phyloP scores from a whole-genome alignment of 1,284 basidiomycete genomes.

The Neonothopanus nambi region DNA sequence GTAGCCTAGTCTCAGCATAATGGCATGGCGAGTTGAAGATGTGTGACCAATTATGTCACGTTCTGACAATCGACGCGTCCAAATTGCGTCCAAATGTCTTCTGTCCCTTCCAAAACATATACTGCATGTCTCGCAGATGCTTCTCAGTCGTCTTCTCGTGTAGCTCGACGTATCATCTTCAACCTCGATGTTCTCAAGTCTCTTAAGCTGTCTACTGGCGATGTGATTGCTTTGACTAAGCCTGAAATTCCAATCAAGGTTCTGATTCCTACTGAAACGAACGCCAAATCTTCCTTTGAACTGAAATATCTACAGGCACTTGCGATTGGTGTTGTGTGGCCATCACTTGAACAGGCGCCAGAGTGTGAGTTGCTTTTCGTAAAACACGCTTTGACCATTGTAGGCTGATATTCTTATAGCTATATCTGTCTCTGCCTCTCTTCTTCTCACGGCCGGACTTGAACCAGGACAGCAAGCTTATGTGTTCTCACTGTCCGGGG shows the following conservation, averaged over 20 bases:
- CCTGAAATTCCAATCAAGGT: slow-evolving; percentile 23
- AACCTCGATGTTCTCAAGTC: slow-evolving; percentile 65
- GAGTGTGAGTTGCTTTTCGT: slow-evolving; percentile 47
- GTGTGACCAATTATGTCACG: not conserved
- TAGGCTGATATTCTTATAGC: slow-evolving; percentile 36
- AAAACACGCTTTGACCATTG: slow-evolving; percentile 17
- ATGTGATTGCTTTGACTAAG: slow-evolving; percentile 59
- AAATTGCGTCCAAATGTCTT: slow-evolving; percentile 28
- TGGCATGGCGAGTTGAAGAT: not conserved
- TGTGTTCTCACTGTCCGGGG: slow-evolving; percentile 48
- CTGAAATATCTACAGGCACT: slow-evolving; percentile 41
- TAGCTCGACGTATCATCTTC: slow-evolving; percentile 63
- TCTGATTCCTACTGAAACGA: slow-evolving; percentile 26
- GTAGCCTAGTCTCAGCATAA: slow-evolving; percentile 1
- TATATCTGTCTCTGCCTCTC: slow-evolving; percentile 52
- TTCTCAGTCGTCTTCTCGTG: slow-evolving; percentile 46
- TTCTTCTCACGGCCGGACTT: slow-evolving; percentile 61
- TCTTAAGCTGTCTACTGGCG: slow-evolving; percentile 67
- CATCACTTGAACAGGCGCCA: slow-evolving; percentile 56
- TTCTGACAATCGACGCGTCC: not conserved
- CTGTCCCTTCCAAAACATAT: slow-evolving; percentile 50
- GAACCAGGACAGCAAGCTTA: slow-evolving; percentile 45
- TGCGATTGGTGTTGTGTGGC: slow-evolving; percentile 72
- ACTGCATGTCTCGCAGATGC: slow-evolving; percentile 38
- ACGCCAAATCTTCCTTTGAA: slow-evolving; percentile 12